Evolutionary conservation across 2,329 filamentous ascomycete genomes (phyloP), one percentile per base, ranked within the genome.

Genomic region (Metarhizium brunneum): DNA sequence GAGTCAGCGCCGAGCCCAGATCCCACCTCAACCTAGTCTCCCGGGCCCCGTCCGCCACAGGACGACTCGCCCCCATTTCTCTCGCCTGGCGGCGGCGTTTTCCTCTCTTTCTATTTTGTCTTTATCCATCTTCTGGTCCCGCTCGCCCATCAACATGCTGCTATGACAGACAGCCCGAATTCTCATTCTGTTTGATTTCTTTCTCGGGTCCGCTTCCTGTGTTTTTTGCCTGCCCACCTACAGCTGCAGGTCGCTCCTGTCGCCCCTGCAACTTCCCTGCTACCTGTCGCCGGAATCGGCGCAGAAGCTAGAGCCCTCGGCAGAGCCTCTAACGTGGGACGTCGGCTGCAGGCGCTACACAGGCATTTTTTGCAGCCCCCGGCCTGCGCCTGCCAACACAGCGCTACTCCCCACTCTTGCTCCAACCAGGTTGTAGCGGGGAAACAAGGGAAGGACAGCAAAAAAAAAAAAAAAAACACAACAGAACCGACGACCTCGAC

Each of bases 301-400:
- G 52, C 52, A 54, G 53, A 20, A 48, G 20, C 30, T 42, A 52
- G 38, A 52, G 43, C 35, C 35, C 50, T 56, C 52, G 57, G 54
- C 52, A 54, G 48, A 57, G 53, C 57, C 56, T 59, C 50, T 58
- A 53, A 55, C 56, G 50, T 57, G 53, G 54, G 50, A 55, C 56
- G 47, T 59, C 51, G 54, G 50, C 55, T 53, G 54, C 54, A 55
- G 36, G 54, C 47, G 47, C 40, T 32, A 38, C 55, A 25, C 6
- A 10, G 6, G n/a, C 14, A 6, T 6, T 14, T 43, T 7, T n/a
- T 47, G 43, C 13, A n/a, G 8, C n/a, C 2, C 6, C 43, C 7
- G 43, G 7, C 25, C 7, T 18, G 14, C 6, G n/a, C 43, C 10
- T 13, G n/a, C 18, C 7, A 8, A 6, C 25, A 13, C 43, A 14